Conservation (phyloP, 2,329 filamentous ascomycete genomes). For the Penicillium sp. region DNA sequence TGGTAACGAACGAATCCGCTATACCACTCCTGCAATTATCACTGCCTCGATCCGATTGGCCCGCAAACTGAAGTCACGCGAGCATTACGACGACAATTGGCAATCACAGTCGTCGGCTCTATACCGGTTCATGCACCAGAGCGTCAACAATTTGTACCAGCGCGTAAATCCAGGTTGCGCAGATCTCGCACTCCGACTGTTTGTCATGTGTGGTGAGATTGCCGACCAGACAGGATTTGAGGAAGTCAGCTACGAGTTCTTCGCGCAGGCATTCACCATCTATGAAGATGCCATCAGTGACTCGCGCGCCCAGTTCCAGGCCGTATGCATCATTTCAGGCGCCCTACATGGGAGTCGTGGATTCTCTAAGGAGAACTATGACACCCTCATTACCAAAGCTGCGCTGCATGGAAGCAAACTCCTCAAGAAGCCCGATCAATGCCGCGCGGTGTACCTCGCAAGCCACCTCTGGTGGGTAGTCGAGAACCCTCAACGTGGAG, state of each 20-base stretch:
- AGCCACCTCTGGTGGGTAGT: constrained; percentile 98
- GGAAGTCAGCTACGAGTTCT: constrained; percentile 96
- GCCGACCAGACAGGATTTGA: constrained; percentile 89
- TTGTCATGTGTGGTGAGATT: constrained; percentile 87
- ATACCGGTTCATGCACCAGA: constrained; percentile 93
- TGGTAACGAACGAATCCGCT: constrained; percentile 92
- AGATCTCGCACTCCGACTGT: constrained; percentile 83
- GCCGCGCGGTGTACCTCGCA: constrained; percentile 90
- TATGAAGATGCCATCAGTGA: constrained; percentile 97
- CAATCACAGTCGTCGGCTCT: constrained; percentile 71
- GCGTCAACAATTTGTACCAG: constrained; percentile 80
- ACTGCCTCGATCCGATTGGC: constrained; percentile 88
- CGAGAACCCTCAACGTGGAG: constrained; percentile 70
- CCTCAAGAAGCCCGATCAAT: constrained; percentile 96
- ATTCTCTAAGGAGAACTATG: constrained; percentile 96
- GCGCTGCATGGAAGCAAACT: constrained; percentile 95
- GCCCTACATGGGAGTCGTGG: constrained; percentile 83
- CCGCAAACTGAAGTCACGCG: constrained; percentile 80
- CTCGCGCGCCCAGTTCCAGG: constrained; percentile 95
- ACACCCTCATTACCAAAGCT: constrained; percentile 96
- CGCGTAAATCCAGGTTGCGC: constrained; percentile 78
- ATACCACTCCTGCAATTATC: constrained; percentile 88
- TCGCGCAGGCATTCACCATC: constrained; percentile 95
- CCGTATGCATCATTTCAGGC: constrained; percentile 88
- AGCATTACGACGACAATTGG: constrained; percentile 80